These are phyloP conservation scores for Yarrowia hollandica DNA, from an alignment of 805 yeast species.

Conservation along the genomic window DNA sequence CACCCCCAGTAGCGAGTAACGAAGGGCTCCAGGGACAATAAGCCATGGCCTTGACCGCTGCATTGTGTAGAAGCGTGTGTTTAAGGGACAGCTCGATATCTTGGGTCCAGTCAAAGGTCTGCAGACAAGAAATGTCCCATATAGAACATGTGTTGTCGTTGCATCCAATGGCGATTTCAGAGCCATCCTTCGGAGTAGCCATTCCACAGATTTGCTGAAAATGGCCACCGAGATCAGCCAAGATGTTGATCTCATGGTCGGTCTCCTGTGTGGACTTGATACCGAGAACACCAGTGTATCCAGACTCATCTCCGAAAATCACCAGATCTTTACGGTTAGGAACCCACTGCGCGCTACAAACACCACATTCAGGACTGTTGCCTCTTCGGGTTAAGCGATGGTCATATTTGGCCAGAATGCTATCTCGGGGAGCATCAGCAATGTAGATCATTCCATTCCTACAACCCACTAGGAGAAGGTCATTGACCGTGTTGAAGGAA, in stretches of 20 bases:
- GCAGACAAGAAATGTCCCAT: conserved; percentile 57
- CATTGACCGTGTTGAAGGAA: conserved; percentile 21
- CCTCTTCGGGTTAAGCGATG: not conserved
- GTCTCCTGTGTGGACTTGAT: not conserved
- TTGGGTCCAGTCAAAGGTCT: conserved; percentile 34
- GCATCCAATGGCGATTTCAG: conserved; percentile 74
- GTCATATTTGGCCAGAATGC: conserved; percentile 38
- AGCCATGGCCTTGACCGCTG: conserved; percentile 88
- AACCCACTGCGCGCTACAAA: conserved; percentile 62
- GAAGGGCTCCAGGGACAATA: conserved; percentile 89
- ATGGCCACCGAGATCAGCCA: conserved; percentile 33
- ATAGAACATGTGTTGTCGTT: conserved; percentile 79
- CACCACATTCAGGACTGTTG: conserved; percentile 43
- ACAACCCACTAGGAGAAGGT: conserved; percentile 24
- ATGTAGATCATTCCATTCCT: conserved; percentile 25
- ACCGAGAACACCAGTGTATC: conserved; percentile 8
- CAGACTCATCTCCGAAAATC: conserved; percentile 60
- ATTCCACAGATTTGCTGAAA: conserved; percentile 44
- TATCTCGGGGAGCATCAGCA: conserved; percentile 40
- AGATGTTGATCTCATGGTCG: not conserved
- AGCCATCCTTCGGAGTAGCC: conserved; percentile 54
- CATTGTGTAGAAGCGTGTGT: conserved; percentile 62
- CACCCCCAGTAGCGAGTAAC: conserved; percentile 87
- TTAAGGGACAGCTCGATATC: conserved; percentile 39
- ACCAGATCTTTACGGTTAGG: conserved; percentile 45